phyloP scores from a whole-genome alignment of 495 filamentous ascomycete genomes.

The Daldinia loculata region DNA sequence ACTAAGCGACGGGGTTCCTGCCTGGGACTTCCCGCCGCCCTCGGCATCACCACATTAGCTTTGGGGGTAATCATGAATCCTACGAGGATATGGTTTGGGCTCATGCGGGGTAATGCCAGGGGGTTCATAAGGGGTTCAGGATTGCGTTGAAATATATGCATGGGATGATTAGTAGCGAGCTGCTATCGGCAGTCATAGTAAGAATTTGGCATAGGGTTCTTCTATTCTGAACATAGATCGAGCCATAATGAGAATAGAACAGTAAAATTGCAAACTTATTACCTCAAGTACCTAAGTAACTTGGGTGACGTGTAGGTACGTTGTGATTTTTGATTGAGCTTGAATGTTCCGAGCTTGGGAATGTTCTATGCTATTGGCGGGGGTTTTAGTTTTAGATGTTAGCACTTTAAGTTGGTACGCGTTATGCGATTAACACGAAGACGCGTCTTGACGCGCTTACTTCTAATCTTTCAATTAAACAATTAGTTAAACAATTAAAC shows the following conservation, averaged over 20 bases:
- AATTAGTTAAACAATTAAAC: conserved; percentile 32
- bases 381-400: background rate
- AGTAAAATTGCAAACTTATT: background rate
- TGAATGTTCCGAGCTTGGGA: background rate
- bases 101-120: background rate
- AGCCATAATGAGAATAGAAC: background rate
- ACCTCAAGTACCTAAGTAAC: no score
- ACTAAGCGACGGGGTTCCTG: background rate
- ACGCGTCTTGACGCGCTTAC: conserved; percentile 31
- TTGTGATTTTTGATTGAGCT: background rate
- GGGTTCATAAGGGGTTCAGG: background rate
- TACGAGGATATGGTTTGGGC: background rate
- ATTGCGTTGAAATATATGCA: background rate
- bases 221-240: background rate
- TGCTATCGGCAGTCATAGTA: background rate
- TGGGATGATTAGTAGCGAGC: background rate
- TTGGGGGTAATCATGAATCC: background rate
- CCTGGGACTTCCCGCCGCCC: background rate
- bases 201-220: background rate
- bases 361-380: background rate
- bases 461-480: conserved; percentile 28
- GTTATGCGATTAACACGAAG: conserved; percentile 29
- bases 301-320: background rate
- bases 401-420: background rate
- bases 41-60: background rate